Evolutionary conservation across 2,329 filamentous ascomycete species (phyloP).

Genomic region (Colletotrichum camelliae): DNA sequence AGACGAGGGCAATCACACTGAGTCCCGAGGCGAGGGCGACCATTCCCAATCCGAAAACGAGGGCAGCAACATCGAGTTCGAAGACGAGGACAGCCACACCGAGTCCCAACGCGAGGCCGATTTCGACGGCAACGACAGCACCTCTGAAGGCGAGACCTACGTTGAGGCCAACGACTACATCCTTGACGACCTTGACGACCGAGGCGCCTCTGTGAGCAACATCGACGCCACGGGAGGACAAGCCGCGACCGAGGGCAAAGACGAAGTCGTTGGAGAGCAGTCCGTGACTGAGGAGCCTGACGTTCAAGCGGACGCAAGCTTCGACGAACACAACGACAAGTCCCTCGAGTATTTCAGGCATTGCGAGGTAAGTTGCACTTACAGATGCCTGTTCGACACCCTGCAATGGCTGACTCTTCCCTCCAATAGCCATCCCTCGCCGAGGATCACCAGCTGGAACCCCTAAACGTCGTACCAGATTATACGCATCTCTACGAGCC

Average conservation of each 20-base stretch:
- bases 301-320: neutral
- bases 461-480: neutral
- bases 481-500: neutral
- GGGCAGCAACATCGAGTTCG: no score
- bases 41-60: no score
- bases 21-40: no score
- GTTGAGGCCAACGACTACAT: neutral
- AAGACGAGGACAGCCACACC: neutral
- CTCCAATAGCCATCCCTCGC: neutral
- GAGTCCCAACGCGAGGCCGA: neutral
- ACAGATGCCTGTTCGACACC: neutral
- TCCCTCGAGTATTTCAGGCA: neutral
- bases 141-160: neutral
- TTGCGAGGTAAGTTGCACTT: neutral
- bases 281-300: neutral
- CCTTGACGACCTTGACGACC: neutral
- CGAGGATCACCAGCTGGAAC: neutral
- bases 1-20: neutral
- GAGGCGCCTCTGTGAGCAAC: neutral
- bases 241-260: neutral
- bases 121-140: neutral
- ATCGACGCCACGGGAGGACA: neutral
- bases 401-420: neutral
- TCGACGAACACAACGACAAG: neutral
- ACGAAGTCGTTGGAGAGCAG: neutral